Evolutionary conservation across 257 asterid genomes (phyloP), one percentile per base, ranked within the genome.

Genomic region (Anisodus tanguticus): DNA sequence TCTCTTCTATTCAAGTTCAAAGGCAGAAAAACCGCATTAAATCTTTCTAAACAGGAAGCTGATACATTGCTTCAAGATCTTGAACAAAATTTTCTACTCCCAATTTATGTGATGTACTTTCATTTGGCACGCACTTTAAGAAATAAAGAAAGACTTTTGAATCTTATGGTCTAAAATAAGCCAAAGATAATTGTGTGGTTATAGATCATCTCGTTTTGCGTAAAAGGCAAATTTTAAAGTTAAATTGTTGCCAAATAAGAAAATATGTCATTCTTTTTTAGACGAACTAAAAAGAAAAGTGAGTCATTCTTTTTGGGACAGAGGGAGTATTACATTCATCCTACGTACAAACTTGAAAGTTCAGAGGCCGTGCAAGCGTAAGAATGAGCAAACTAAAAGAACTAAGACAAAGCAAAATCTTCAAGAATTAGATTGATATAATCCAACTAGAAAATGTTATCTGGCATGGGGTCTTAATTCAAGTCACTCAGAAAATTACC

Each of bases 401-500:
- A 11, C 31, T 4, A 12, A n/a, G 31, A 8, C 31, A 31, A 31
- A 68, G 26, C 3, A 37, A 37, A 68, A 39, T 39, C 53, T 37
- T 68, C 51, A 37, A 37, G 76, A 15, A 37, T 39, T 35, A 68
- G 77, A 31, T 13, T 68, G 77, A 39, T 68, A 3, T 2, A 37
- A 39, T 68, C 77, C 77, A 68, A 68, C 53, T 3, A 63, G 70
- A 63, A 63, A 63, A 22, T 26, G 70, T 26, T 22, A 63, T 63
- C 35, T 31, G 35, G 70, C 41, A 22, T 7, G 35, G 16, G 16
- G 41, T 63, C 8, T 22, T 1, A 63, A 22, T 22, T 63, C 70
- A 63, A 15, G 8, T 63, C 41, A 63, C 70, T 22, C 39, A 62
- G 12, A 59, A 59, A 17, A 59, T n/a, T 59, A 17, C 3, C 66